Conservation (phyloP, 2,329 filamentous ascomycete genomes). For the Ophiostoma sp. region DNA sequence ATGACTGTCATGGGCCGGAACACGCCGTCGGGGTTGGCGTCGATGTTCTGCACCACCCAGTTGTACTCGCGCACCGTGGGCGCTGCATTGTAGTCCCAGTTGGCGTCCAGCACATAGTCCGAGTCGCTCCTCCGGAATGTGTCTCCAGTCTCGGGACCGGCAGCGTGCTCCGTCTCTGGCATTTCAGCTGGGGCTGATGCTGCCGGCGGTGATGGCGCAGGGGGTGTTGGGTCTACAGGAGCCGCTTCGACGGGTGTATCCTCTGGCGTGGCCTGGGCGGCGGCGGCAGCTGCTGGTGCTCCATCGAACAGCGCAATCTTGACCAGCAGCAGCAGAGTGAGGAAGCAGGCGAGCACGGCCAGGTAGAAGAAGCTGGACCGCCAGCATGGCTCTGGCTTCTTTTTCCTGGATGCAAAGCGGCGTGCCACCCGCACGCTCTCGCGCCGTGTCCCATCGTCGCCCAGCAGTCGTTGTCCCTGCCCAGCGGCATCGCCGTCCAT, state of each 20-base stretch:
- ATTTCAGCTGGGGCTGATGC: not conserved
- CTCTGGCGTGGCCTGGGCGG: not conserved
- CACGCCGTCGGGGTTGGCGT: slow-evolving; percentile 64
- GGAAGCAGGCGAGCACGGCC: slow-evolving; percentile 13
- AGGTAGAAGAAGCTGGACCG: slow-evolving; percentile 13
- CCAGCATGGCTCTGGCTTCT: slow-evolving; percentile 14
- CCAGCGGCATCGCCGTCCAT: not conserved
- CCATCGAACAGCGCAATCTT: slow-evolving; percentile 24
- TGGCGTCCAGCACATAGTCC: slow-evolving; percentile 52
- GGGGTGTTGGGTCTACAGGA: not conserved
- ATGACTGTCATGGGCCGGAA: slow-evolving; percentile 61
- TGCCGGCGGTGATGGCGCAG: not conserved
- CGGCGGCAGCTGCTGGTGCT: not conserved
- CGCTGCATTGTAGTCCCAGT: slow-evolving; percentile 50
- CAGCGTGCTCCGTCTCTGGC: not conserved
- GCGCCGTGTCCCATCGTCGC: not conserved
- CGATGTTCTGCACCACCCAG: slow-evolving; percentile 55
- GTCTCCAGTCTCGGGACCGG: not conserved
- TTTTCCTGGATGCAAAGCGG: not conserved
- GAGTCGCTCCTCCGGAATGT: slow-evolving; percentile 32
- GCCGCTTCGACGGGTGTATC: not conserved
- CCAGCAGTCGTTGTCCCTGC: slow-evolving; percentile 3
- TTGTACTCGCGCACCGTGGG: slow-evolving; percentile 51
- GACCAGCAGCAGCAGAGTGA: slow-evolving; percentile 24
- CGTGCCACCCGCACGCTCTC: not conserved